Evolutionary conservation across 2,329 filamentous ascomycete species (phyloP).

Genomic region (Xylariaceae sp.): DNA sequence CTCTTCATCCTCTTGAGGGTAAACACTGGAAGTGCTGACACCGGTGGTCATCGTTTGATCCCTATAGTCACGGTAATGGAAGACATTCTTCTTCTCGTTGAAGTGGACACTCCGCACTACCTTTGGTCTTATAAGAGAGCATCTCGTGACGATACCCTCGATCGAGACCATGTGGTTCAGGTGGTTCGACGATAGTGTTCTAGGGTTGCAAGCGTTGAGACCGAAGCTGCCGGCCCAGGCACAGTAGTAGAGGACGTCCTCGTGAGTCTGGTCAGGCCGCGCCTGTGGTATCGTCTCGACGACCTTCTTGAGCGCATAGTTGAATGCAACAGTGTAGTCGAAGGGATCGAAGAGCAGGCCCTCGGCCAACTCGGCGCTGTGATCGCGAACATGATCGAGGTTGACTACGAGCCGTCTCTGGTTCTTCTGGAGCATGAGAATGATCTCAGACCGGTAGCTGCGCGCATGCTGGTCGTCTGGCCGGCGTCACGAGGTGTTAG

Average conservation of each 20-base stretch:
- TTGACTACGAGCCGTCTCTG: slow-evolving; percentile 63
- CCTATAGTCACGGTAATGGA: slow-evolving; percentile 83
- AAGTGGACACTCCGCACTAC: slow-evolving; percentile 98
- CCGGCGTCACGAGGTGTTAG: background rate
- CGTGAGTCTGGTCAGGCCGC: slow-evolving; percentile 66
- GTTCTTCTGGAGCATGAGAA: slow-evolving; percentile 66
- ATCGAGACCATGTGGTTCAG: slow-evolving; percentile 96
- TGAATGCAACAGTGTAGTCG: slow-evolving; percentile 82
- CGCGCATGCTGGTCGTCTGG: slow-evolving; percentile 49
- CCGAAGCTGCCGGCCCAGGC: slow-evolving; percentile 97
- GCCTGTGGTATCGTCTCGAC: slow-evolving; percentile 73
- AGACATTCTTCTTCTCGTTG: slow-evolving; percentile 79
- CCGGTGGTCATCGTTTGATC: slow-evolving; percentile 98
- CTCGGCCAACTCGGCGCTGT: slow-evolving; percentile 74
- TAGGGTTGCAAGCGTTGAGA: slow-evolving; percentile 87
- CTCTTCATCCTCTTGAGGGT: slow-evolving; percentile 88
- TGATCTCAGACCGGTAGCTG: slow-evolving; percentile 87
- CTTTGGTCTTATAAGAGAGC: slow-evolving; percentile 91
- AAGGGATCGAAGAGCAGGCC: slow-evolving; percentile 80
- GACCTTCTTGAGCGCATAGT: slow-evolving; percentile 83
- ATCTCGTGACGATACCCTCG: slow-evolving; percentile 95
- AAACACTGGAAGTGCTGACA: slow-evolving; percentile 82
- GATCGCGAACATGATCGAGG: slow-evolving; percentile 85
- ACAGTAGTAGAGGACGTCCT: slow-evolving; percentile 87
- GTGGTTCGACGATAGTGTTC: slow-evolving; percentile 81